Base-by-base conservation (phyloP, 441 rosid genomes). In the Euphorbia celastroides region DNA sequence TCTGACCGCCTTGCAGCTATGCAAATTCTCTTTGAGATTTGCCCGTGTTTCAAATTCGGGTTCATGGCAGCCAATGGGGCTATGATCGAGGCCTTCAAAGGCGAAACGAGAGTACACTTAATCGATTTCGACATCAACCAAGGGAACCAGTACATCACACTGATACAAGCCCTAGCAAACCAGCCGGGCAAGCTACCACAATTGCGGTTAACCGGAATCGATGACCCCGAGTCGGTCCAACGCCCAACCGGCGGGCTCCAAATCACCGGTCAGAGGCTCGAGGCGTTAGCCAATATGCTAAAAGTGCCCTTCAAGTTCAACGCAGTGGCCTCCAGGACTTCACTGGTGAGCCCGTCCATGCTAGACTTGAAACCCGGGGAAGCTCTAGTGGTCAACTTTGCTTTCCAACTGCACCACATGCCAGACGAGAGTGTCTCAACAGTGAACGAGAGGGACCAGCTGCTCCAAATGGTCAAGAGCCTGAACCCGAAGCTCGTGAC, bases 321-420 rank as follows among this genome's bases (percentile, higher is more conserved):
- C 50, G 87, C 96, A 8, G 81, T 92, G 62, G 77, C 98, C 41
- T 88, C 97, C 20, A 87, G 69, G 79, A 87, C 93, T 22, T 77
- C 92, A 0, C 46, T 87, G 7, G 88, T 95, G 58, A 85, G 85
- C 74, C 95, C 99, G 23, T 75, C 86, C 0, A 86, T 84, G 84
- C 84, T 95, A 13, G 78, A 80, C 26, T 75, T 79, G 75, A 82
- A 66, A 61, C 81, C 85, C 0, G 93, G 90, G 65, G 99, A 95
- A 77, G 89, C 96, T 25, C 76, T 92, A 5, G 14, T 88, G 0
- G 97, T 95, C 6, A 95, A 95, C 82, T 95, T 95, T 62, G 90
- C 99, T 14, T 95, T 88, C 75, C 99, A 87, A 72, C 97, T 95
- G 64, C 99, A 95, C 78, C 99, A 95, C 83, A 92, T 95, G 97